Evolutionary conservation across 2,329 filamentous ascomycete species (phyloP).

Genomic region (Fusarium luffae): DNA sequence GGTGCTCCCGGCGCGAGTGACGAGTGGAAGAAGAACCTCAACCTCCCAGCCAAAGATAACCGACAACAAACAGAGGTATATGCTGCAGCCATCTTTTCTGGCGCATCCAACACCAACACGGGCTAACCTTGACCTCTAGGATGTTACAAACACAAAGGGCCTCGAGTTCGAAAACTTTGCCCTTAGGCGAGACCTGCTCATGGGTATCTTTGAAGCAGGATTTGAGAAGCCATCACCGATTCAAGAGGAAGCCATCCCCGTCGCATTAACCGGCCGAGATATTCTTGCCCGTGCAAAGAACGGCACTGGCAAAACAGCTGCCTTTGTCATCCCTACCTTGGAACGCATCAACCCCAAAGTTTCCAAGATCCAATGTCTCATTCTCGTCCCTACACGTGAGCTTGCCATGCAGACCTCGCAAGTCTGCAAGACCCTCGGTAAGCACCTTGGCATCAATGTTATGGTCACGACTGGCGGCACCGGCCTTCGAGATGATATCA

Average conservation of each 20-base stretch:
- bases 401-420: conserved; percentile 98
- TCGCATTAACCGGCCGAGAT: conserved; percentile 93
- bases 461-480: conserved; percentile 99
- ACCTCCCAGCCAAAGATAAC: conserved; percentile 77
- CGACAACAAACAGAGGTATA: conserved; percentile 83
- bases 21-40: conserved; percentile 80
- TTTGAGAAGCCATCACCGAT: conserved; percentile 99
- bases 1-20: conserved; percentile 58
- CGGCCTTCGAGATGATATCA: conserved; percentile 93
- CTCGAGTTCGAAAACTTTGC: conserved; percentile 98
- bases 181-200: conserved; percentile 93
- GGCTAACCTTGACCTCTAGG: conserved; percentile 62
- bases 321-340: conserved; percentile 94
- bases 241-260: conserved; percentile 98
- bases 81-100: conserved; percentile 7
- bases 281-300: conserved; percentile 98
- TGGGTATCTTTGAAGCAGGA: conserved; percentile 99
- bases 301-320: conserved; percentile 97
- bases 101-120: conserved; percentile 15
- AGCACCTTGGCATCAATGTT: conserved; percentile 96
- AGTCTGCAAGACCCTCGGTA: conserved; percentile 98
- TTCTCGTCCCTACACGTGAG: conserved; percentile 96
- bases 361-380: conserved; percentile 94
- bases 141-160: conserved; percentile 98
- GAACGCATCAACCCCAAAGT: conserved; percentile 97